phyloP scores from a whole-genome alignment of 2,329 filamentous ascomycete genomes.

The Zymoseptoria ardabiliae region DNA sequence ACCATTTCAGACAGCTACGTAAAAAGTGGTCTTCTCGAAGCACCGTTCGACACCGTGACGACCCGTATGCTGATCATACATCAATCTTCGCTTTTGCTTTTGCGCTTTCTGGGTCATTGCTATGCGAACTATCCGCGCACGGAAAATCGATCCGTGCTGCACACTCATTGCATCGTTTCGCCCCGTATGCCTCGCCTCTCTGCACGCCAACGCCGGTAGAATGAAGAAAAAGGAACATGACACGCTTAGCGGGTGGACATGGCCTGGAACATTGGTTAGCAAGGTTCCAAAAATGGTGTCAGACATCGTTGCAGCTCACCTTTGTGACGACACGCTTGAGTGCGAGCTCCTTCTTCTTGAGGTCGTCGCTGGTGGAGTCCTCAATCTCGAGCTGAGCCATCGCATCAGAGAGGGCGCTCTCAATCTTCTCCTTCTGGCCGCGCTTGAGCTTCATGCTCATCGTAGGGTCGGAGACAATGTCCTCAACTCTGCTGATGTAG shows the following conservation, averaged over 20 bases:
- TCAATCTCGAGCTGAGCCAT: conserved; percentile 97
- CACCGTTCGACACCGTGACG: background rate
- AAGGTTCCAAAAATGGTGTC: background rate
- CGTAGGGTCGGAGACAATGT: conserved; percentile 94
- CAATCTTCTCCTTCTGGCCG: conserved; percentile 99
- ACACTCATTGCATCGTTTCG: conserved; percentile 10
- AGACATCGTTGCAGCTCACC: conserved; percentile 37
- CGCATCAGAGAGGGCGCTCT: conserved; percentile 90
- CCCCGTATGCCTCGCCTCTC: conserved; percentile 13
- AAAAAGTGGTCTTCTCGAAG: background rate
- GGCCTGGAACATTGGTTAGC: conserved; percentile 14
- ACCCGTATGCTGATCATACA: conserved; percentile 15
- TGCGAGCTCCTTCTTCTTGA: conserved; percentile 99
- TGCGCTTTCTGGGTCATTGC: conserved; percentile 15
- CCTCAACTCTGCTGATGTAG: conserved; percentile 97
- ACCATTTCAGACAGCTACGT: background rate
- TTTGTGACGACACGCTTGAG: conserved; percentile 98
- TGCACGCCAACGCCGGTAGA: conserved; percentile 19
- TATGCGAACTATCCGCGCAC: conserved; percentile 16
- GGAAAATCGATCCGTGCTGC: conserved; percentile 8
- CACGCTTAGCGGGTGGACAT: conserved; percentile 31
- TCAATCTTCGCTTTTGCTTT: conserved; percentile 17
- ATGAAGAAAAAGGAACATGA: conserved; percentile 13
- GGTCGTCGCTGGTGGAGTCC: conserved; percentile 82
- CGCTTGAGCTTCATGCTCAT: conserved; percentile 98